phyloP scores from a whole-genome alignment of 2,329 filamentous ascomycete genomes.

The Penicillium sp. region DNA sequence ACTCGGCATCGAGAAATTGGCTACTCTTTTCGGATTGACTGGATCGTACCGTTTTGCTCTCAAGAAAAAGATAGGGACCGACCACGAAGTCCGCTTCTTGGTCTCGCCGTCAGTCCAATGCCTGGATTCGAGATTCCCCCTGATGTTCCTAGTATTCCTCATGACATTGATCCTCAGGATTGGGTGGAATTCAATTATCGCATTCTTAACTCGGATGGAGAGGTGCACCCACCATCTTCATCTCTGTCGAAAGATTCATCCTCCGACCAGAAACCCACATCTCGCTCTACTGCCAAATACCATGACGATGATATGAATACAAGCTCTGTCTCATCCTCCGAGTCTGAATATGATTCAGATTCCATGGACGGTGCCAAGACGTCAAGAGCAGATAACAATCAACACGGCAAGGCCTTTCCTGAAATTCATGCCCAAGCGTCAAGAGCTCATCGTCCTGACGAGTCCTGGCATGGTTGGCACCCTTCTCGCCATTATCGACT shows the following conservation, averaged over 20 bases:
- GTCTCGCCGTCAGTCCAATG: slow-evolving; percentile 53
- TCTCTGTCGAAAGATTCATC: neutral
- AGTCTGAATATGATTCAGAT: neutral
- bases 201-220: slow-evolving; percentile 11
- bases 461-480: slow-evolving; percentile 38
- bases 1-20: slow-evolving; percentile 37
- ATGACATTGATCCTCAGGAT: slow-evolving; percentile 15
- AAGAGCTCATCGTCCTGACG: slow-evolving; percentile 28
- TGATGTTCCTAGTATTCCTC: slow-evolving; percentile 34
- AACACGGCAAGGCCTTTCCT: slow-evolving; percentile 23
- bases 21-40: slow-evolving; percentile 51
- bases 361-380: neutral
- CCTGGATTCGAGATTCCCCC: slow-evolving; percentile 45
- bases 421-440: slow-evolving; percentile 35
- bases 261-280: neutral
- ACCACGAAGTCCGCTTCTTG: slow-evolving; percentile 46
- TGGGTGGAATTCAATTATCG: slow-evolving; percentile 19
- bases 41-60: slow-evolving; percentile 49
- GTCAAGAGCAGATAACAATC: neutral
- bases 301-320: neutral
- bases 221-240: slow-evolving; percentile 15
- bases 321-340: neutral
- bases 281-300: neutral
- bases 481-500: slow-evolving; percentile 47
- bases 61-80: slow-evolving; percentile 45